Conservation (phyloP, 129 eudicot genomes). For the Ambrosia trifida region DNA sequence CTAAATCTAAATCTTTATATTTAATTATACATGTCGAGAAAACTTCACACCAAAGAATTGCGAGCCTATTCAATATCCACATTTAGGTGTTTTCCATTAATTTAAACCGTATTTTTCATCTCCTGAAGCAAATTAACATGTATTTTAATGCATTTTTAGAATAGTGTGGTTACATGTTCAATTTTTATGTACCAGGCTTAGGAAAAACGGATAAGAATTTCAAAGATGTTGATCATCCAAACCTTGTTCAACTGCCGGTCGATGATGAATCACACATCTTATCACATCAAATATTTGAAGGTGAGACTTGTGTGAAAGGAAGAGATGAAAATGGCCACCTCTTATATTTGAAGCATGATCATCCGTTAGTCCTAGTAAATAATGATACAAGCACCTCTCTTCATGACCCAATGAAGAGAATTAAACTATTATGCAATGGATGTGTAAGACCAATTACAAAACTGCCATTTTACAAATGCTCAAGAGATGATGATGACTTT, state of each 20-base stretch:
- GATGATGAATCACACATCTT: slow-evolving; percentile 13
- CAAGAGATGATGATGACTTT: neutral
- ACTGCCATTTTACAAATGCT: slow-evolving; percentile 12
- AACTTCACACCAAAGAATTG: too few species aligned
- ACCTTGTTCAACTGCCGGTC: slow-evolving; percentile 2
- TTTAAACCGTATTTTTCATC: too few species aligned
- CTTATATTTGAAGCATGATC: neutral
- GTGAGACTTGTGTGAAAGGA: neutral
- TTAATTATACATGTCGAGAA: too few species aligned
- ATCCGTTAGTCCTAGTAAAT: slow-evolving; percentile 7
- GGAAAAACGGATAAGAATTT: neutral
- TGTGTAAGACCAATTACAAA: slow-evolving; percentile 4
- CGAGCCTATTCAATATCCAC: too few species aligned
- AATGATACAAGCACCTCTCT: neutral
- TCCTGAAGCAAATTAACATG: too few species aligned
- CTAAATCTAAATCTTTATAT: too few species aligned
- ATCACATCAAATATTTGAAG: neutral
- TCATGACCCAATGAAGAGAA: slow-evolving; percentile 14
- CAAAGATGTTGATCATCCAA: slow-evolving; percentile 2
- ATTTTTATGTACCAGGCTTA: neutral
- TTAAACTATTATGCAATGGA: slow-evolving; percentile 2
- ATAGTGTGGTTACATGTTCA: neutral
- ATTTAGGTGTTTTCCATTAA: too few species aligned
- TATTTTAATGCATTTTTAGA: neutral
- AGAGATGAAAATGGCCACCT: neutral